Evolutionary conservation across 305 asterid species (phyloP), one percentile per base, ranked within the genome.

Genomic region (Fraxinus nigra): DNA sequence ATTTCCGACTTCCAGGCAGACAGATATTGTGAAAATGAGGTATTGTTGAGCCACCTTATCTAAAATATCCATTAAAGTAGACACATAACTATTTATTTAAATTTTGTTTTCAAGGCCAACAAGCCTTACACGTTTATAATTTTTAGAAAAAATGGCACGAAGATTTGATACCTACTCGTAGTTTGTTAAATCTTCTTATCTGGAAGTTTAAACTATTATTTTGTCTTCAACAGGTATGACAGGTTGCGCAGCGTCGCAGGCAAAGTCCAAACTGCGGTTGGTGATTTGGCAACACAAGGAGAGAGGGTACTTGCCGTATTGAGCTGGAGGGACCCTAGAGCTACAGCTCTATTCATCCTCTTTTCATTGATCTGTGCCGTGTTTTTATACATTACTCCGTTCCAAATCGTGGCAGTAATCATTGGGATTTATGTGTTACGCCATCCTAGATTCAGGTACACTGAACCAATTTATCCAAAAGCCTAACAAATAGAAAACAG

Each of bases 241-340:
- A 88, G 99, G 84, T 79, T 95, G 82, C 79, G 90, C 67, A 92
- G 90, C 11, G 93, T 95, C n/a, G 97, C 97, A 0, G 98, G 99
- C n/a, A 91, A 92, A 84, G 97, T 95, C 38, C 99, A 95, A 77
- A 90, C 89, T 1, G 98, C 89, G 89, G 84, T 90, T n/a, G 98
- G 98, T 13, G 99, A 96, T 86, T 79, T 96, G 90, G 99, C 99
- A 1, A 90, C 98, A 24, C 99, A 96, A 80, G 99, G 97, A 38
- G 98, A 96, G 76, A 89, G 99, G 80, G 97, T 92, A 4, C 95
- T 93, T n/a, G 89, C 97, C 38, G 85, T 96, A 79, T 87, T 96
- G 82, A 87, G 97, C 87, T 96, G 99, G 99, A 88, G 99, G 81
- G 99, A 96, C 82, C 98, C 98, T 0, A 88, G 99, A 86, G 98